These are phyloP conservation scores for Phytophthora europaea DNA, from an alignment of 352 stramenopile genomes.

Conservation along the genomic window DNA sequence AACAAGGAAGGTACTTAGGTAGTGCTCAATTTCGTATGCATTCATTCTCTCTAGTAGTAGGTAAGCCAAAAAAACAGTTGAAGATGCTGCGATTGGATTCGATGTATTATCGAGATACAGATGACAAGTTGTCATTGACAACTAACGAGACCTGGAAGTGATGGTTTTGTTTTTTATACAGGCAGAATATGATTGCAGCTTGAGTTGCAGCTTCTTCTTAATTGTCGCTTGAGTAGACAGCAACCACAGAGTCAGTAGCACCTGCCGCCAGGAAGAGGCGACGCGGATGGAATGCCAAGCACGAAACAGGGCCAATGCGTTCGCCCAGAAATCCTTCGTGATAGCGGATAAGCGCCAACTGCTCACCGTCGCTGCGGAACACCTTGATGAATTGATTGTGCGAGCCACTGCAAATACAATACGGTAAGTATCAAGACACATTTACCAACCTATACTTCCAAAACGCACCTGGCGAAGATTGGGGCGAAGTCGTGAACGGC, in stretches of 20 bases:
- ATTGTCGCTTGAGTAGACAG: constrained; percentile 92
- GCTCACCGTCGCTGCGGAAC: constrained; percentile 91
- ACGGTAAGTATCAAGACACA: constrained; percentile 4
- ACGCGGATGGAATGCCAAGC: constrained; percentile 97
- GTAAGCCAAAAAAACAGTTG: constrained; percentile 22
- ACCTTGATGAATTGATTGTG: constrained; percentile 99
- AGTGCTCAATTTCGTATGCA: constrained; percentile 14
- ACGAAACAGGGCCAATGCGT: constrained; percentile 97
- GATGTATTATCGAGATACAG: neutral
- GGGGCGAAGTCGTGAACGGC: constrained; percentile 96
- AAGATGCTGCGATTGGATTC: neutral
- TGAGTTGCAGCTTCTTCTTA: constrained; percentile 28
- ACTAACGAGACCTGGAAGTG: neutral
- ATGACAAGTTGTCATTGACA: neutral
- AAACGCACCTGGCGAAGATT: constrained; percentile 92
- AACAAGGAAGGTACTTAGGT: neutral
- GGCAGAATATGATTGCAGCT: neutral
- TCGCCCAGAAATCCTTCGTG: constrained; percentile 98
- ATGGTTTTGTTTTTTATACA: neutral
- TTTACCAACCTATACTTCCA: neutral
- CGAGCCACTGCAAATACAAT: constrained; percentile 82
- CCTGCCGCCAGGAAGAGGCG: constrained; percentile 96
- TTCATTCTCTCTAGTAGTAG: constrained; percentile 7
- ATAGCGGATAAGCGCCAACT: constrained; percentile 92
- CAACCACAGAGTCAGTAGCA: constrained; percentile 96